Percentiles rank a stretch among this genome's conserved stretches.
Conservation (phyloP, 768 basidiomycete species). For the Russula sp. region DNA sequence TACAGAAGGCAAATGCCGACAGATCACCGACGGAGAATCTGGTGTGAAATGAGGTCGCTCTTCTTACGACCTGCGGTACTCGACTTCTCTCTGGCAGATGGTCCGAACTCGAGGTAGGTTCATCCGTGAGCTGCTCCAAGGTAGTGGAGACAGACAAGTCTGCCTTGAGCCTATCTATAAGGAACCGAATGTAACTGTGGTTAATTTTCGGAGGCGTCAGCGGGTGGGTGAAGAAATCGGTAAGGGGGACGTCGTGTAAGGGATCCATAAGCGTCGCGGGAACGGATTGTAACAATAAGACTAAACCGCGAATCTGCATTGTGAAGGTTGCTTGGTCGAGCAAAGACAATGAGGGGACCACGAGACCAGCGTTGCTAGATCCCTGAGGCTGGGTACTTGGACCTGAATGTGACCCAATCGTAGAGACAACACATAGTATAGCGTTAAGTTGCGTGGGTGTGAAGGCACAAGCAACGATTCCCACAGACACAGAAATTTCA, state of each 20-base stretch:
- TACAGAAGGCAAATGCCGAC: slow-evolving; percentile 48
- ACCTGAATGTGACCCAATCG: slow-evolving; percentile 25
- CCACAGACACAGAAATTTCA: slow-evolving; percentile 13
- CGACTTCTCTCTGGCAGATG: background rate
- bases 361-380: slow-evolving; percentile 21
- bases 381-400: slow-evolving; percentile 10
- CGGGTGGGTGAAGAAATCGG: slow-evolving; percentile 49
- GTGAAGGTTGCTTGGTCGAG: slow-evolving; percentile 30
- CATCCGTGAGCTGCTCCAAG: slow-evolving; percentile 4
- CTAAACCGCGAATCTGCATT: slow-evolving; percentile 37
- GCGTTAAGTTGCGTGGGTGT: slow-evolving; percentile 10
- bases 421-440: slow-evolving; percentile 28
- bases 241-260: slow-evolving; percentile 16
- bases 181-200: slow-evolving; percentile 44
- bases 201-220: slow-evolving; percentile 47
- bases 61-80: slow-evolving; percentile 5
- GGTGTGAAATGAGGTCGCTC: slow-evolving; percentile 9
- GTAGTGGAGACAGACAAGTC: slow-evolving; percentile 16
- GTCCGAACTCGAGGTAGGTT: background rate
- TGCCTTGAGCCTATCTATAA: slow-evolving; percentile 25
- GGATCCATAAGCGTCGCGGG: background rate
- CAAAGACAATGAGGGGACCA: slow-evolving; percentile 19
- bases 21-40: slow-evolving; percentile 41
- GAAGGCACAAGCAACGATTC: slow-evolving; percentile 21
- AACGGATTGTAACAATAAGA: slow-evolving; percentile 37